Conservation (phyloP, 345 rosid species). For the Litchi chinensis region DNA sequence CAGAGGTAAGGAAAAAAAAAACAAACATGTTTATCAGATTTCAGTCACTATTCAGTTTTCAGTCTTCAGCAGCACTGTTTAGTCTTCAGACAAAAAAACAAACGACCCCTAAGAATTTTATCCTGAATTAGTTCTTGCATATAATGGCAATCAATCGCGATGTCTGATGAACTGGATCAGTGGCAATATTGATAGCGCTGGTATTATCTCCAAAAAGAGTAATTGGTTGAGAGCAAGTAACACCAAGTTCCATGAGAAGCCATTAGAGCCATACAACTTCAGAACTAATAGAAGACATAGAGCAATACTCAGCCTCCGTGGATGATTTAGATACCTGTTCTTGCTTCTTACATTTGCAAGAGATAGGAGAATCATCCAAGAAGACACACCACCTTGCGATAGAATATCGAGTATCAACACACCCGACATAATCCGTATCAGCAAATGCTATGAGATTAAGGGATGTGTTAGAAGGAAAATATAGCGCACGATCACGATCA, state of each 20-base stretch:
- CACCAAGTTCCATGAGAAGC: background rate
- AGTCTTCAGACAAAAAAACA: no score
- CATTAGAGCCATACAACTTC: background rate
- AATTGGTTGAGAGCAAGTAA: background rate
- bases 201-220: no score
- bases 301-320: background rate
- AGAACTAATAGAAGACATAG: background rate
- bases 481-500: background rate
- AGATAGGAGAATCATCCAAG: background rate
- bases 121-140: background rate
- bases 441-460: no score
- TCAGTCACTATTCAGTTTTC: no score
- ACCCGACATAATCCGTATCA: background rate
- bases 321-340: background rate
- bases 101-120: background rate
- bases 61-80: no score
- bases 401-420: background rate
- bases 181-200: no score
- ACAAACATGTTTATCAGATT: no score
- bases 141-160: background rate
- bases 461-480: background rate
- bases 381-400: background rate
- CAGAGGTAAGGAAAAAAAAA: no score
- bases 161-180: no score
- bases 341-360: background rate